phyloP scores from a whole-genome alignment of 176 grass and related monocot species.

The Musa schizocarpa region DNA sequence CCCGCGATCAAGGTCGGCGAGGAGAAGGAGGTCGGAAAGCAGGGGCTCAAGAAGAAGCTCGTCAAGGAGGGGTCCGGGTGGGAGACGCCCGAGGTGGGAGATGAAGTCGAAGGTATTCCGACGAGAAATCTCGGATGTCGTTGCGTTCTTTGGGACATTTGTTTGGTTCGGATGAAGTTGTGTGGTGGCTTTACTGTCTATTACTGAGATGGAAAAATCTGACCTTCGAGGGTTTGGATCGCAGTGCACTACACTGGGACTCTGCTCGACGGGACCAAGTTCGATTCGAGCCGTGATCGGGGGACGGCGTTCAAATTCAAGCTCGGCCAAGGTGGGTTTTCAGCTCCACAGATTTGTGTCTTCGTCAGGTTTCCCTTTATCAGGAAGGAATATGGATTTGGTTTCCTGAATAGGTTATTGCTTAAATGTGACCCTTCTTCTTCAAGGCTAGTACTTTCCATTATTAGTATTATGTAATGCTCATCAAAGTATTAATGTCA shows the following conservation, averaged over 20 bases:
- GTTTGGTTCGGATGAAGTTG: background rate
- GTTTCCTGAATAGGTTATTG: background rate
- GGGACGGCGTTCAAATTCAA: constrained; percentile 80
- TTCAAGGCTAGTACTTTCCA: no score
- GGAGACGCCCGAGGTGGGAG: constrained; percentile 76
- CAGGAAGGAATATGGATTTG: background rate
- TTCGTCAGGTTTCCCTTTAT: background rate
- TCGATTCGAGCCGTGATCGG: constrained; percentile 77
- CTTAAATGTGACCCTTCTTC: no score
- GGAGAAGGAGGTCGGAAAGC: constrained; percentile 88
- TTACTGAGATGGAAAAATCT: constrained; percentile 8
- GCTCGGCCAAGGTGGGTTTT: constrained; percentile 62
- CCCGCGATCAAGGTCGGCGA: constrained; percentile 58
- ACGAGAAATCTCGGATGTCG: background rate
- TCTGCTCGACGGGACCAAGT: constrained; percentile 80
- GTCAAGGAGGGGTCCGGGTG: constrained; percentile 66
- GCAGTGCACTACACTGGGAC: constrained; percentile 96
- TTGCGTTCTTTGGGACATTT: background rate
- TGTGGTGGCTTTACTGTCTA: background rate
- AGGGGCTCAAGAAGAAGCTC: constrained; percentile 91
- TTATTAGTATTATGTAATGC: no score
- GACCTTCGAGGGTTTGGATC: background rate
- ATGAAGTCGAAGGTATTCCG: constrained; percentile 78
- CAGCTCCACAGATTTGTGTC: background rate
- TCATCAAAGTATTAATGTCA: no score